Evolutionary conservation across 2,329 filamentous ascomycete genomes (phyloP).

Genomic region (Aspergillus felis): DNA sequence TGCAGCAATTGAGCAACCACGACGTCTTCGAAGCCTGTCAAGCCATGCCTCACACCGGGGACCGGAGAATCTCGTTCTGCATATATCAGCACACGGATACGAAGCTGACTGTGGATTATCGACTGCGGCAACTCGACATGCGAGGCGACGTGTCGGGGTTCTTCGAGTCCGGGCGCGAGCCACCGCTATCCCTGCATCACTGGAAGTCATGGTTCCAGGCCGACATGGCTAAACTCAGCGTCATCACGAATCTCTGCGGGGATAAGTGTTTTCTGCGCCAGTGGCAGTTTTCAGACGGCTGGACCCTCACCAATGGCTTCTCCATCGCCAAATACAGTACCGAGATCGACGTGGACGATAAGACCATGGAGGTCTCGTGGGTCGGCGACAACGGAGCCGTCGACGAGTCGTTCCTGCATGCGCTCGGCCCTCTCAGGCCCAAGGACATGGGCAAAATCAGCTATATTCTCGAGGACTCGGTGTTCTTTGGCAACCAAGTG

Average conservation of each 20-base stretch:
- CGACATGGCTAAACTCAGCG: slow-evolving; percentile 49
- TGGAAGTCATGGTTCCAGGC: slow-evolving; percentile 59
- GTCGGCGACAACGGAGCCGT: slow-evolving; percentile 41
- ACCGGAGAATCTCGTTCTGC: slow-evolving; percentile 56
- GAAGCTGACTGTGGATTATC: slow-evolving; percentile 53
- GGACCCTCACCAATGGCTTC: slow-evolving; percentile 58
- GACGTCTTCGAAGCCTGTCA: slow-evolving; percentile 49
- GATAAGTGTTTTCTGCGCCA: slow-evolving; percentile 55
- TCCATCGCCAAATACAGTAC: slow-evolving; percentile 52
- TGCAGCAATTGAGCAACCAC: slow-evolving; percentile 43
- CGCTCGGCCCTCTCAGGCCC: slow-evolving; percentile 50
- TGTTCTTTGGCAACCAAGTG: slow-evolving; percentile 42
- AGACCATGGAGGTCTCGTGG: slow-evolving; percentile 54
- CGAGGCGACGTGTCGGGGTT: slow-evolving; percentile 54
- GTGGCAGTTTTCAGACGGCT: slow-evolving; percentile 45
- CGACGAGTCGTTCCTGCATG: slow-evolving; percentile 47
- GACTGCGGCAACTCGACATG: slow-evolving; percentile 57
- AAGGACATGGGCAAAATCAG: slow-evolving; percentile 50
- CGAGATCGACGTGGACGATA: slow-evolving; percentile 42
- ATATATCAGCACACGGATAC: slow-evolving; percentile 53
- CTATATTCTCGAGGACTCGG: slow-evolving; percentile 47
- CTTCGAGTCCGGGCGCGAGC: slow-evolving; percentile 53
- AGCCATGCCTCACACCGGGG: slow-evolving; percentile 45
- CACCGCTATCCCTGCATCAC: slow-evolving; percentile 58
- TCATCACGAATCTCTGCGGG: slow-evolving; percentile 52